Conservation (phyloP, 345 rosid genomes). For the Rhizophora mangle region DNA sequence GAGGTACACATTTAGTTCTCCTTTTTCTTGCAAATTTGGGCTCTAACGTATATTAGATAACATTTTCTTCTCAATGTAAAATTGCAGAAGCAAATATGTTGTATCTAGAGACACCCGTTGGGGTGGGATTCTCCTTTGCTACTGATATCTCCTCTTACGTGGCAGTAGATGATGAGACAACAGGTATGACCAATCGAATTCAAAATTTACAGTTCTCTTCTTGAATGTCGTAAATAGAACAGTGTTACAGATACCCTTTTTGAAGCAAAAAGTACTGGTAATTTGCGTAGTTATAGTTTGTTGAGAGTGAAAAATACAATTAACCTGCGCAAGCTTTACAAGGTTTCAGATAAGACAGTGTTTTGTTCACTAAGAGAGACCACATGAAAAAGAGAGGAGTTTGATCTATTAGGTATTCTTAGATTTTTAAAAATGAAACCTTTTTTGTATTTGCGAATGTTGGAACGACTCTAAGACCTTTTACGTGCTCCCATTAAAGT, state of each 20-base stretch:
- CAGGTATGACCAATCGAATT: conserved; percentile 13
- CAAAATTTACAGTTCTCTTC: conserved; percentile 13
- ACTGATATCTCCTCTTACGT: conserved; percentile 58
- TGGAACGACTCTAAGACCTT: too few relatives aligned
- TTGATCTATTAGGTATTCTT: background rate
- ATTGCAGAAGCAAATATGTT: conserved; percentile 90
- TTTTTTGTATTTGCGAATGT: too few relatives aligned
- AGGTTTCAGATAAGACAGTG: conserved; percentile 17
- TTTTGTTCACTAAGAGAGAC: background rate
- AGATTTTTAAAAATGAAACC: background rate
- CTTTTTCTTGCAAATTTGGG: background rate
- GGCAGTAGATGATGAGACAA: conserved; percentile 52
- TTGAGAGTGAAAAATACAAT: conserved; percentile 1
- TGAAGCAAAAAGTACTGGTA: conserved; percentile 4
- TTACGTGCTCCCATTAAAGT: too few relatives aligned
- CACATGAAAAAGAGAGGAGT: background rate
- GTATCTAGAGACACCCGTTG: conserved; percentile 89
- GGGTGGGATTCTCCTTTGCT: conserved; percentile 95
- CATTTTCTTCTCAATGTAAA: background rate
- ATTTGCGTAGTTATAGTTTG: background rate
- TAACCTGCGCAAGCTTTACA: background rate
- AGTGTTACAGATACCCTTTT: too few relatives aligned
- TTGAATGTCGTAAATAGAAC: background rate
- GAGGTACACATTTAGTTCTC: conserved; percentile 36
- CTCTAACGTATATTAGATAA: background rate